Base-by-base conservation (phyloP, 257 asterid genomes). In the Gentiana straminea region DNA sequence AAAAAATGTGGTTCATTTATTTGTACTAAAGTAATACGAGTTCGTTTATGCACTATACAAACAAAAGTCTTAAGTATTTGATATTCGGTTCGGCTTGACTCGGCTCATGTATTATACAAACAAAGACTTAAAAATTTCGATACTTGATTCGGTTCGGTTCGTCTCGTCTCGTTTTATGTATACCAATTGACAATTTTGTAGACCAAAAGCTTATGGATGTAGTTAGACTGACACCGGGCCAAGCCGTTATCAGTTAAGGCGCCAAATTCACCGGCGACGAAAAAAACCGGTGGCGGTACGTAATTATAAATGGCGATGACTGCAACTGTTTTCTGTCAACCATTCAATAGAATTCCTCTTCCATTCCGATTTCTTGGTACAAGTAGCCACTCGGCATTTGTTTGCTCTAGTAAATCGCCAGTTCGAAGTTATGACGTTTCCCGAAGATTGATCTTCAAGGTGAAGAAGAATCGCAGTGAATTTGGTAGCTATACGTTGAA, bases 381-480 rank as follows among this genome's bases (percentile, higher is more conserved):
- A 5, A 8, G 32, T 49, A 52, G 45, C 35, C 62, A 9, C 49
- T 58, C 54, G 8, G 15, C 61, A 54, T 59, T 65, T 32, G 13
- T 13, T 49, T 64, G 33, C 55, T 50, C 45, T 63, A 63, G 33
- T 51, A 64, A 52, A 62, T 32, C 54, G 33, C 48, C 8, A 4
- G 24, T 24, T 24, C 24, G 24, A 4, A 35, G 2, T 56, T 33
- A 0, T 24, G 24, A 49, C 47, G 8, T 6, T 58, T 13, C 1
- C 56, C 52, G 44, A 47, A 8, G 57, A 60, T 38, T 51, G 4
- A 32, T 35, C 56, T 10, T 9, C 63, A 45, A 13, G 39, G 65
- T 33, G 49, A 64, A 13, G 61, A 66, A 32, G 35, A 60, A 49
- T 35, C 39, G 52, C 15, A 38, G 34, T 35, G 54, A 75, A 47